These are phyloP conservation scores for Colletotrichum somersetense DNA, from an alignment of 2,329 filamentous ascomycete species.

Conservation along the genomic window DNA sequence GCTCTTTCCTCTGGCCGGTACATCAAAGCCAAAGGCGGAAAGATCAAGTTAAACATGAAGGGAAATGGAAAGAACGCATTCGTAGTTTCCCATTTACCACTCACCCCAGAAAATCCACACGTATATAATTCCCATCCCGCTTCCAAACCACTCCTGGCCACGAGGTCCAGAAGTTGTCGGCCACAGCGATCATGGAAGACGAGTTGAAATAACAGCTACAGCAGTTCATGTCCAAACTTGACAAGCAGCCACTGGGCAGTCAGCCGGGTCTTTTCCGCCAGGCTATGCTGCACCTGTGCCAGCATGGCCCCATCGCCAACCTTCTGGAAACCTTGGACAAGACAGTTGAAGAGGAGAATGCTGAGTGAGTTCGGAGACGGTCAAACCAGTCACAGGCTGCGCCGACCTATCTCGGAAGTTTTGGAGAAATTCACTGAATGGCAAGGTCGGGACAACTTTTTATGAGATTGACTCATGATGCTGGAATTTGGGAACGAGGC, in stretches of 20 bases:
- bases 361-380: neutral
- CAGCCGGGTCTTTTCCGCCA: neutral
- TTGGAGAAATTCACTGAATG: neutral
- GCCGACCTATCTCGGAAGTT: neutral
- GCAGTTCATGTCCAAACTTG: neutral
- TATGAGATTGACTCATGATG: neutral
- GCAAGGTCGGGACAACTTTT: neutral
- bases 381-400: neutral
- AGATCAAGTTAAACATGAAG: neutral
- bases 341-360: neutral
- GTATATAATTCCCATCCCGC: too few relatives aligned
- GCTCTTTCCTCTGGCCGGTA: neutral
- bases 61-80: neutral
- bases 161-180: neutral
- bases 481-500: neutral
- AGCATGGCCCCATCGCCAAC: neutral
- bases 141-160: neutral
- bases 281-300: neutral
- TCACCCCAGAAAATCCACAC: neutral
- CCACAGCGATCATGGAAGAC: neutral
- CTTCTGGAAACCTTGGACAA: neutral
- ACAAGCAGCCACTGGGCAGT: neutral
- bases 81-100: neutral
- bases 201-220: neutral
- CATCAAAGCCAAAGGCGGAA: neutral